phyloP scores from a whole-genome alignment of 2,329 filamentous ascomycete genomes.

The Xylaria sp. region DNA sequence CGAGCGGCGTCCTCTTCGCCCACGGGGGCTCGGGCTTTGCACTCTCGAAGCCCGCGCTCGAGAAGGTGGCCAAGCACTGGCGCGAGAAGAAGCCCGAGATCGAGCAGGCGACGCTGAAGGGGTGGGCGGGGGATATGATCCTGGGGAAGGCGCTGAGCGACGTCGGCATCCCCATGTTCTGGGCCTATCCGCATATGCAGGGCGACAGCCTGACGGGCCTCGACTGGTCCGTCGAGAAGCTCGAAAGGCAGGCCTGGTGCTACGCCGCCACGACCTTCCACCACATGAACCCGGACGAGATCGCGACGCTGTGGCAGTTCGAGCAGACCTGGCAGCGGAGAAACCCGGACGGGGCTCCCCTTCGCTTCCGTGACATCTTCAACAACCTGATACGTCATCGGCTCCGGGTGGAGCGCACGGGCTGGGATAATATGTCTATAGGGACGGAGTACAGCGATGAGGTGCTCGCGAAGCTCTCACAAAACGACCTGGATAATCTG shows the following conservation, averaged over 20 bases:
- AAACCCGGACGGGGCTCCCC: conserved; percentile 31
- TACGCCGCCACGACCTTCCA: conserved; percentile 42
- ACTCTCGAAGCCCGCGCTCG: conserved; percentile 52
- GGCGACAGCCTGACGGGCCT: conserved; percentile 39
- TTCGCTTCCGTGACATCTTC: conserved; percentile 41
- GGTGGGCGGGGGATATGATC: conserved; percentile 42
- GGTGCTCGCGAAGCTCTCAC: conserved; percentile 33
- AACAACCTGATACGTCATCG: conserved; percentile 37
- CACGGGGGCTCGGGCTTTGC: conserved; percentile 53
- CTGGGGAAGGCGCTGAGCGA: conserved; percentile 40
- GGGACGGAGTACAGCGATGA: conserved; percentile 42
- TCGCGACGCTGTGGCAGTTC: conserved; percentile 39
- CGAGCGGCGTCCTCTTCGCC: conserved; percentile 49
- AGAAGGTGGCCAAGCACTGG: conserved; percentile 41
- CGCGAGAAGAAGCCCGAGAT: conserved; percentile 25
- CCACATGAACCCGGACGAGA: conserved; percentile 39
- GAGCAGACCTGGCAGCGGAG: conserved; percentile 38
- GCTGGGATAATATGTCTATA: conserved; percentile 41
- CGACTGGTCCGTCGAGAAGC: conserved; percentile 40
- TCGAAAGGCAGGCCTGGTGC: conserved; percentile 41
- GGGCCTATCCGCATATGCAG: conserved; percentile 40
- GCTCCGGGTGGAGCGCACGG: conserved; percentile 32
- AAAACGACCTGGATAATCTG: conserved; percentile 33
- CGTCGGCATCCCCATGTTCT: conserved; percentile 37
- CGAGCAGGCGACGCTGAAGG: conserved; percentile 35